Conservation (phyloP, 495 filamentous ascomycete species). For the Xylaria acuta region DNA sequence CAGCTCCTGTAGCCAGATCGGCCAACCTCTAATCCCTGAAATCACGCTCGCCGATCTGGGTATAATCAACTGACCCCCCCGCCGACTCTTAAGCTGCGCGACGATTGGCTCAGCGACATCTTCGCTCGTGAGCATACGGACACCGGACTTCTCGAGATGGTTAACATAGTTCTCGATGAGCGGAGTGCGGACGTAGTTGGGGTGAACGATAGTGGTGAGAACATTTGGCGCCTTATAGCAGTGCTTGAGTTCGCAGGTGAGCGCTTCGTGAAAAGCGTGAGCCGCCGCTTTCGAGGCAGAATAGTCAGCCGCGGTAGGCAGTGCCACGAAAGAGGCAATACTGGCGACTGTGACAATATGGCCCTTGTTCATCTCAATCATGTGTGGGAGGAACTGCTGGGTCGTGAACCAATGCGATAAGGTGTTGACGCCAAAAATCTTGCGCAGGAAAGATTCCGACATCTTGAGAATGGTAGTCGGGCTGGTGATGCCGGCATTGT, state of each 20-base stretch:
- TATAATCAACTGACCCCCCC: slow-evolving; percentile 22
- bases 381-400: slow-evolving; percentile 67
- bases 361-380: slow-evolving; percentile 65
- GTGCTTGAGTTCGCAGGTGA: slow-evolving; percentile 32
- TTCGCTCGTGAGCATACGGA: slow-evolving; percentile 26
- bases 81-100: slow-evolving; percentile 29
- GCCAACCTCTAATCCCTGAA: slow-evolving; percentile 25
- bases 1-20: slow-evolving; percentile 26
- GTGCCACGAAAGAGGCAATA: slow-evolving; percentile 59
- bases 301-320: slow-evolving; percentile 61
- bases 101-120: slow-evolving; percentile 28
- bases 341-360: slow-evolving; percentile 64
- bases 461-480: slow-evolving; percentile 56
- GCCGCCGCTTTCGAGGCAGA: slow-evolving; percentile 63
- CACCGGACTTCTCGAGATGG: slow-evolving; percentile 16
- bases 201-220: slow-evolving; percentile 28
- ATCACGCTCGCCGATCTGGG: background rate
- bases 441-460: slow-evolving; percentile 52
- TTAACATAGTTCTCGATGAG: slow-evolving; percentile 20
- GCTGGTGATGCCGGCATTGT: slow-evolving; percentile 65
- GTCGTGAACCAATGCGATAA: slow-evolving; percentile 64
- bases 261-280: slow-evolving; percentile 59
- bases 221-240: slow-evolving; percentile 25
- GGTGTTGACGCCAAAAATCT: slow-evolving; percentile 66
- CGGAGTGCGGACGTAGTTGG: slow-evolving; percentile 28